Evolutionary conservation across 2,329 filamentous ascomycete genomes (phyloP), one percentile per base, ranked within the genome.

Genomic region (Pseudogymnoascus sp.): DNA sequence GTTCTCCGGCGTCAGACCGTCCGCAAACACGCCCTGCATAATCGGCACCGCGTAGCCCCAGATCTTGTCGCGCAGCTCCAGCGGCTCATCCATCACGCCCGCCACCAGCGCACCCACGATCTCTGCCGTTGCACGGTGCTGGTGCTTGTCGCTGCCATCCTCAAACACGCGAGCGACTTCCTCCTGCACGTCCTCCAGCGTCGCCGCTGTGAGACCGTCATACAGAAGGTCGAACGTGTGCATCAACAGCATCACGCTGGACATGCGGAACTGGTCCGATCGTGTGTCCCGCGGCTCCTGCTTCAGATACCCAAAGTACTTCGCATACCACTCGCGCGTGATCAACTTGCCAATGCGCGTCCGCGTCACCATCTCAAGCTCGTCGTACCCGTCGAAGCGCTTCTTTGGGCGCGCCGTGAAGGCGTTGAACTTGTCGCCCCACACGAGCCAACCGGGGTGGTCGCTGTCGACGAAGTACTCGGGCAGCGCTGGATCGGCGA

Each of bases 61-160:
- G 0, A 96, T 84, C 68, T 85, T 80, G 63, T 89, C 84, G 53
- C 92, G 87, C 67, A 89, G 85, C 62, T 90, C 86, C 4, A 87
- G 79, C 5, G 88, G 87, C 29, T 91, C 87, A 69, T 97, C 93
- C 59, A 88, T 84, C 15, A 91, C 91, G 37, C 90, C 91, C 15
- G 87, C 86, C 26, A 99, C 80, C 70, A 99, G 76, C 4, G 91
- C 93, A 13, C 90, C 92, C 60, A 99, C 79, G 63, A 99, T 97
- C 76, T 99, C 95, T 0, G 95, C 86, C 1, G 95, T 96, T 15
- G 95, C 95, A 61, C 95, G 90, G 74, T 99, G 95, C 74, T 99
- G 93, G 74, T 99, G 95, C 76, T 97, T 97, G 74, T 99, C 95
- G 70, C 88, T 95, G 9, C 96, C 95, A 74, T 99, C 93, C 13